phyloP scores from a whole-genome alignment of 805 yeast species.

The Saccharomyces jurei region DNA sequence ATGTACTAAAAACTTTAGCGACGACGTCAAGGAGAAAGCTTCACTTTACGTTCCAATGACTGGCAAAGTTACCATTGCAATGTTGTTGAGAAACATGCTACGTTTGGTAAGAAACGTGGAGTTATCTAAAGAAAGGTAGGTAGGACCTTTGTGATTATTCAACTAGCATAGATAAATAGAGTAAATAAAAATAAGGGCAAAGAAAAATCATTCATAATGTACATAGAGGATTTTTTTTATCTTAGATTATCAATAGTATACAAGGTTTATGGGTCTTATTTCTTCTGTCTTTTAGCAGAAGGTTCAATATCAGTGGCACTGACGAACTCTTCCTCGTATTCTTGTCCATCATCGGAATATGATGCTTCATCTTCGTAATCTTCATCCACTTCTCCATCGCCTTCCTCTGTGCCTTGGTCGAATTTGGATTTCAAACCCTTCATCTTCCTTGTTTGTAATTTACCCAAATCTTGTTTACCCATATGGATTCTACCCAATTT shows the following conservation, averaged over 20 bases:
- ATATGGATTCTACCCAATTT: conserved; percentile 93
- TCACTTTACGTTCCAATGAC: conserved; percentile 90
- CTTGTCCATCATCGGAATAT: conserved; percentile 12
- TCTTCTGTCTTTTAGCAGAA: conserved; percentile 25
- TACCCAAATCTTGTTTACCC: conserved; percentile 86
- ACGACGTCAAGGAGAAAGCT: conserved; percentile 75
- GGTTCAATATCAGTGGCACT: conserved; percentile 31
- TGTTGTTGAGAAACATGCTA: conserved; percentile 82
- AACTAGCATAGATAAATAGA: not conserved
- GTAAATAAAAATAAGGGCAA: not conserved
- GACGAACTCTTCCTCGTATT: conserved; percentile 29
- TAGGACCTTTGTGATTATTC: not conserved
- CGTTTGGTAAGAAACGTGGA: conserved; percentile 67
- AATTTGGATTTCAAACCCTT: conserved; percentile 87
- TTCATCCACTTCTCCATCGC: conserved; percentile 35
- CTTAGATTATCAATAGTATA: conserved; percentile 1
- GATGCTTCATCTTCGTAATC: conserved; percentile 12
- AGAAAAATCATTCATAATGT: not conserved
- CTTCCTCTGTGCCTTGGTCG: conserved; percentile 60
- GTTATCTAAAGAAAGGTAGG: conserved; percentile 1
- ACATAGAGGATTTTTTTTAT: not conserved
- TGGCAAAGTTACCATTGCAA: conserved; percentile 93
- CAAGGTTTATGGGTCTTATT: conserved; percentile 5
- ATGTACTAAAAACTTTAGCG: conserved; percentile 79
- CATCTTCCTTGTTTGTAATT: conserved; percentile 95